Evolutionary conservation across 805 yeast genomes (phyloP), one percentile per base, ranked within the genome.

Genomic region (Lachancea waltii): DNA sequence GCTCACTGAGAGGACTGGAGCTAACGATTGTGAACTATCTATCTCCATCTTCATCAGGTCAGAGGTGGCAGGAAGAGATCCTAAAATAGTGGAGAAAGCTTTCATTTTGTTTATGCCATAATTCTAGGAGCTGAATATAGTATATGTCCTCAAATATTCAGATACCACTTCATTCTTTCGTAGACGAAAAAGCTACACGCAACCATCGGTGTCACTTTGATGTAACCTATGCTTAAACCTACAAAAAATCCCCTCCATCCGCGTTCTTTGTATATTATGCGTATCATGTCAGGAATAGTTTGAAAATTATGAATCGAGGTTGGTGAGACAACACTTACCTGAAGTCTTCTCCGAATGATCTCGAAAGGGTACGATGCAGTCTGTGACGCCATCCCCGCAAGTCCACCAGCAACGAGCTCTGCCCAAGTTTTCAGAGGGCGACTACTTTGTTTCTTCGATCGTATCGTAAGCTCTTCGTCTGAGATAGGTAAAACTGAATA

Each of bases 321-420:
- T 70, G 78, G 58, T 79, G 85, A 42, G 3, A 81, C 83, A 9
- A 90, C 94, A 25, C 95, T 89, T 17, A 92, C 98, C 64, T 92
- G 99, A 85, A 92, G 79, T 51, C 97, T 71, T 60, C 99, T 73
- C 56, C 98, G 72, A 16, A 92, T 76, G 27, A 92, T 95, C 63
- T 92, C 99, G 49, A 92, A 82, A 2, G 98, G 98, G 56, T 92
- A 92, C 4, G 95, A 90, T 0, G 97, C 94, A 1, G 97, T 86
- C 61, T 92, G 98, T 2, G 97, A 85, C 25, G 78, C 71, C 81
- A 90, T 75, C 9, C 98, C 98, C 1, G 97, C 95, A n/a, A 84
- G 51, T 1, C 97, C 98, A 40, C 98, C 98, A 5, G 97, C 95
- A 3, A 77, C 54, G 33, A 92, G 69, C 65, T 92, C 97, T 2